A percentile compares a stretch with the other conserved stretches of the same genome.
These are phyloP conservation scores for Cynanchum wilfordii DNA, from an alignment of 257 asterid species.

Conservation along the genomic window DNA sequence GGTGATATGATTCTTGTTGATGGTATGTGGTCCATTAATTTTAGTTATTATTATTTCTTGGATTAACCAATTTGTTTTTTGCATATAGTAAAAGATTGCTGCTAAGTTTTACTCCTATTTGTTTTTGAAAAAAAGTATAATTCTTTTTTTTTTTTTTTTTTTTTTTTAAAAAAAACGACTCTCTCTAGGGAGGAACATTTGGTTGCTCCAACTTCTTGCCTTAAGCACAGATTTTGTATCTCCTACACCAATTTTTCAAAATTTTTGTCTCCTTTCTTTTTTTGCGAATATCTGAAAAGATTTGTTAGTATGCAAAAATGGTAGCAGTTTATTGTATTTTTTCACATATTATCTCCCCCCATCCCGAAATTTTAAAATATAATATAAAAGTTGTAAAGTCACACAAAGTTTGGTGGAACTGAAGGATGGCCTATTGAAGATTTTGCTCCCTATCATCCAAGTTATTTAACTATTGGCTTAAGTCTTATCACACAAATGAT, in stretches of 20 bases:
- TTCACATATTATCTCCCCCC: background rate
- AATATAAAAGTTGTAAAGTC: background rate
- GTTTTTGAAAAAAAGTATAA: background rate
- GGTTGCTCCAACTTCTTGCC: background rate
- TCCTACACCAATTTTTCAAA: background rate
- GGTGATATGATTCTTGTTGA: constrained; percentile 98
- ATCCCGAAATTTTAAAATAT: background rate
- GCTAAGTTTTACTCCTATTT: background rate
- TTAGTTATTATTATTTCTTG: background rate
- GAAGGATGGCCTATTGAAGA: background rate
- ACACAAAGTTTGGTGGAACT: background rate
- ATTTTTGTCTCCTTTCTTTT: background rate
- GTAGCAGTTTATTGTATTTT: background rate
- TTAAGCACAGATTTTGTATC: background rate
- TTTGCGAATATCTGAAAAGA: background rate
- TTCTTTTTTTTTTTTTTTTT: background rate
- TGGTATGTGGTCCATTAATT: constrained; percentile 39
- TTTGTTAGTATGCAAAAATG: background rate
- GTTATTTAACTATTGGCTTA: background rate
- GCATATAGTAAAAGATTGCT: background rate
- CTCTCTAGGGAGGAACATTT: background rate
- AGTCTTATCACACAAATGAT: background rate
- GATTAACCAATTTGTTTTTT: background rate
- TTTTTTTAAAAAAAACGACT: background rate
- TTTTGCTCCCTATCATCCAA: background rate